Evolutionary conservation across 352 stramenopile genomes (phyloP).

Genomic region (Phytopythium ostracodes): DNA sequence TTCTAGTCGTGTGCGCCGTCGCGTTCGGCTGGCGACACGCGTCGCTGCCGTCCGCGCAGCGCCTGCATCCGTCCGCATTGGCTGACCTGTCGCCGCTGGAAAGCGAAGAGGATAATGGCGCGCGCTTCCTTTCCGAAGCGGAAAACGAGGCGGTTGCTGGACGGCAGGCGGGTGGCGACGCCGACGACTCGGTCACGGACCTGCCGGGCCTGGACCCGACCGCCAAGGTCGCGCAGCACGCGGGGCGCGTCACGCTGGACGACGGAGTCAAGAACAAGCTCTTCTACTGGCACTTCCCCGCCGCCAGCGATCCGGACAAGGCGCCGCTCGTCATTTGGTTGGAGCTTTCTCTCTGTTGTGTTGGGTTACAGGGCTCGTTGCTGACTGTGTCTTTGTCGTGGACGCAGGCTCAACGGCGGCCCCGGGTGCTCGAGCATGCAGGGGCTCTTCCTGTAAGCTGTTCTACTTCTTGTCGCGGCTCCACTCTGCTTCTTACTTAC

Average conservation of each 20-base stretch:
- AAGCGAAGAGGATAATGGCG: background rate
- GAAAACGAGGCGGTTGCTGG: background rate
- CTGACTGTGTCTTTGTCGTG: background rate
- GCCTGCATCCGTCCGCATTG: slow-evolving; percentile 18
- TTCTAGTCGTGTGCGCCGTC: background rate
- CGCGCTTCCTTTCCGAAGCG: slow-evolving; percentile 6
- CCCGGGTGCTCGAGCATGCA: slow-evolving; percentile 83
- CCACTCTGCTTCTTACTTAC: background rate
- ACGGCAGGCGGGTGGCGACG: slow-evolving; percentile 9
- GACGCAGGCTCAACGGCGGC: slow-evolving; percentile 65
- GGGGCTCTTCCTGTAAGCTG: slow-evolving; percentile 60
- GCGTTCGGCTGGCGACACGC: background rate
- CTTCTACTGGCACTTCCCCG: slow-evolving; percentile 83
- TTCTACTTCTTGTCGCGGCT: background rate
- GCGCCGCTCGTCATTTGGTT: slow-evolving; percentile 72
- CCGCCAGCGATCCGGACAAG: slow-evolving; percentile 34
- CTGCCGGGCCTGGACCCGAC: slow-evolving; percentile 51
- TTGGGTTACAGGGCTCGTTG: background rate
- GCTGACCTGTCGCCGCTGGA: background rate
- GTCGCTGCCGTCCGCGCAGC: slow-evolving; percentile 10
- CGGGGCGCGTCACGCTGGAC: slow-evolving; percentile 51
- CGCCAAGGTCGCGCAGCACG: slow-evolving; percentile 59
- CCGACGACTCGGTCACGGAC: slow-evolving; percentile 37
- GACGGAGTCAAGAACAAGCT: slow-evolving; percentile 45
- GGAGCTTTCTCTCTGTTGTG: background rate